Evolutionary conservation across 176 grass and related monocot species (phyloP).

Genomic region (Puya raimondii): DNA sequence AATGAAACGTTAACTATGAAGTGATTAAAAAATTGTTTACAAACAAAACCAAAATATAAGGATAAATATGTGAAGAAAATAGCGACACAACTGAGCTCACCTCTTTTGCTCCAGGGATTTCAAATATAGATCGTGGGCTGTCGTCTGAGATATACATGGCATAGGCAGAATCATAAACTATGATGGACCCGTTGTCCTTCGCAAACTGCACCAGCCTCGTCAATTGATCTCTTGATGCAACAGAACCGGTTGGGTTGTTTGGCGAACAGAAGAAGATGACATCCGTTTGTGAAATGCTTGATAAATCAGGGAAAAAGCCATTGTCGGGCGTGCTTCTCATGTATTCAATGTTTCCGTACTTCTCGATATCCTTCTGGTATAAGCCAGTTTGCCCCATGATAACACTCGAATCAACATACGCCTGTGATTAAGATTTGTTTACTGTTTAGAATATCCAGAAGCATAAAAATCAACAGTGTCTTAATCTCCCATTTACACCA

Average conservation of each 20-base stretch:
- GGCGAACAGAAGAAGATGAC: constrained; percentile 97
- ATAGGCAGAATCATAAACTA: constrained; percentile 97
- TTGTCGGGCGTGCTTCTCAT: constrained; percentile 95
- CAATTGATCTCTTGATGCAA: constrained; percentile 69
- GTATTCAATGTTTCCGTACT: constrained; percentile 73
- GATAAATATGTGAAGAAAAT: background rate
- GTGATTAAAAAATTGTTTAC: too few relatives aligned
- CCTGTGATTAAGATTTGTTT: constrained; percentile 25
- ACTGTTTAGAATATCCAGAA: background rate
- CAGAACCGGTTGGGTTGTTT: constrained; percentile 86
- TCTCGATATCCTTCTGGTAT: constrained; percentile 74
- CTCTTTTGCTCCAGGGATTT: constrained; percentile 96
- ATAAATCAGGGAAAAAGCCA: constrained; percentile 86
- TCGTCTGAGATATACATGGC: constrained; percentile 93
- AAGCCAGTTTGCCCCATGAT: constrained; percentile 75
- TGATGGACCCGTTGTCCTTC: constrained; percentile 79
- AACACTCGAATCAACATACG: constrained; percentile 93
- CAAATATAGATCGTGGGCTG: constrained; percentile 74
- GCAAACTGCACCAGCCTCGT: constrained; percentile 71
- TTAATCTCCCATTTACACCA: background rate
- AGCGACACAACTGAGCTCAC: constrained; percentile 21
- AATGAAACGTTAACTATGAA: too few relatives aligned
- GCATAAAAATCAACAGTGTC: background rate
- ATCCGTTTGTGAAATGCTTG: constrained; percentile 52
- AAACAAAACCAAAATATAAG: background rate